A percentile compares a stretch with the other conserved stretches of the same genome.
Conservation (phyloP, 108 stramenopile genomes). For the Seminavis robusta region DNA sequence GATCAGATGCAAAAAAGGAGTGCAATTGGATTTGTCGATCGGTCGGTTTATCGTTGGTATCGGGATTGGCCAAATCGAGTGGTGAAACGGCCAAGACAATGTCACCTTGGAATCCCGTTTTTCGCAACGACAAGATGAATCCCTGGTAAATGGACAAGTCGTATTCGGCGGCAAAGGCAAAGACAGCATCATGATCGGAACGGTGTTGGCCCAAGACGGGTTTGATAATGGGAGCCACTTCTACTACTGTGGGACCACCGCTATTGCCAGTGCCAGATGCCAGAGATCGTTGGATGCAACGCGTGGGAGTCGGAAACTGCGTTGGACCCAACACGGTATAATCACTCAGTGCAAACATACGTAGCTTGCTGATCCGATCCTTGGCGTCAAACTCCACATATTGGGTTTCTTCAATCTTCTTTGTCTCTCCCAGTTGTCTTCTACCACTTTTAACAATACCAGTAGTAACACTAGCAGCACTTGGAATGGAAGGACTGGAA, state of each 20-base stretch:
- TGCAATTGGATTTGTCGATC: constrained; percentile 1
- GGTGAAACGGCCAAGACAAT: constrained; percentile 42
- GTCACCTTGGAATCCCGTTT: constrained; percentile 53
- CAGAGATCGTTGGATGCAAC: not conserved
- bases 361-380: not conserved
- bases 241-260: not conserved
- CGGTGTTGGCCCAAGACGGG: constrained; percentile 26
- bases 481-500: no score
- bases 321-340: constrained; percentile 15
- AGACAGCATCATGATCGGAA: constrained; percentile 32
- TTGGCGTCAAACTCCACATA: no score
- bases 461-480: no score
- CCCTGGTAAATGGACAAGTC: constrained; percentile 30
- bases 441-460: no score
- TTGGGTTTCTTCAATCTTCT: no score
- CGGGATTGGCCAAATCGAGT: constrained; percentile 15
- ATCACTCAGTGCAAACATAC: not conserved
- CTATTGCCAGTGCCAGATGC: not conserved
- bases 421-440: no score
- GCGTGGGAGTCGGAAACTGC: constrained; percentile 23
- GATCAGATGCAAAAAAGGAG: constrained; percentile 25
- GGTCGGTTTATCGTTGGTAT: constrained; percentile 14
- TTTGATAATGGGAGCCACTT: not conserved
- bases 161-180: constrained; percentile 22
- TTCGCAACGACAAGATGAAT: constrained; percentile 42